phyloP scores from a whole-genome alignment of 2,329 filamentous ascomycete species.

The Calonectria pseudoturangicola region DNA sequence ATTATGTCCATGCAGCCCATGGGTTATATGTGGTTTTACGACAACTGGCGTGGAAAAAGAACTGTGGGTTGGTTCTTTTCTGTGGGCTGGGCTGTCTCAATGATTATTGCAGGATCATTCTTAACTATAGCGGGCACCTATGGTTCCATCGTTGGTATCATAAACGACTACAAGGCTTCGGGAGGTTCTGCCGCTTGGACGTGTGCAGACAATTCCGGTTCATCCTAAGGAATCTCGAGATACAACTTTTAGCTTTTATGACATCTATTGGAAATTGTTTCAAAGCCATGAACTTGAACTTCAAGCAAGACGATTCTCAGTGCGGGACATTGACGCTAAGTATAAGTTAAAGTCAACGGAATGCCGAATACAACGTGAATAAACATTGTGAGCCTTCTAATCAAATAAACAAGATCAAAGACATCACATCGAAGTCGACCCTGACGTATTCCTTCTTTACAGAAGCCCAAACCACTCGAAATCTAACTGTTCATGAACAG shows the following conservation, averaged over 20 bases:
- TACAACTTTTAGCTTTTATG: too few species aligned
- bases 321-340: too few species aligned
- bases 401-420: too few species aligned
- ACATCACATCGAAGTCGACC: too few species aligned
- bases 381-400: too few species aligned
- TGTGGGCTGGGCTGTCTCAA: neutral
- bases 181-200: constrained; percentile 12
- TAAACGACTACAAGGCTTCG: neutral
- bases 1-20: constrained; percentile 53
- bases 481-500: constrained; percentile 20
- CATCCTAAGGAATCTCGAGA: too few species aligned
- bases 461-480: constrained; percentile 27
- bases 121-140: constrained; percentile 20
- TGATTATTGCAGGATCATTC: constrained; percentile 16
- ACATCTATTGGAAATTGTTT: too few species aligned
- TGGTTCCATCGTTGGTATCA: constrained; percentile 24
- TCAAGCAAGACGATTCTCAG: too few species aligned
- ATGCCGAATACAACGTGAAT: too few species aligned
- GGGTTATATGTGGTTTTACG: constrained; percentile 66
- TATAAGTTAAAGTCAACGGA: too few species aligned
- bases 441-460: neutral
- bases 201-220: constrained; percentile 20
- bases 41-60: constrained; percentile 58
- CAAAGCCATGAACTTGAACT: too few species aligned
- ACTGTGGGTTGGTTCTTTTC: neutral